phyloP scores from a whole-genome alignment of 768 basidiomycete species.

The Suillus decipiens region DNA sequence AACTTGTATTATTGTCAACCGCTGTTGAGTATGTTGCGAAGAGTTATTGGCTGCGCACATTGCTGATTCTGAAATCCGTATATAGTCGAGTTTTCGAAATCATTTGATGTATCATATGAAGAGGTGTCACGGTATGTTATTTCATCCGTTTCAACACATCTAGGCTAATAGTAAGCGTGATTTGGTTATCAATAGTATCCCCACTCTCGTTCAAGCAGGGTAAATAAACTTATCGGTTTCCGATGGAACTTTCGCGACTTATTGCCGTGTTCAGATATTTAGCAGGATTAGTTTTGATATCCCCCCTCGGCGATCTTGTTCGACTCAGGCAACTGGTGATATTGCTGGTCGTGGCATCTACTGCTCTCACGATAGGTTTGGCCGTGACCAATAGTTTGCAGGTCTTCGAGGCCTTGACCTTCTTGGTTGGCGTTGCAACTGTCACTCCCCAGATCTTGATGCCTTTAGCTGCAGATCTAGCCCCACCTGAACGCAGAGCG shows the following conservation, averaged over 20 bases:
- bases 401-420: slow-evolving; percentile 68
- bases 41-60: background rate
- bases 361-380: slow-evolving; percentile 68
- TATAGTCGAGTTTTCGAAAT: slow-evolving; percentile 37
- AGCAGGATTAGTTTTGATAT: slow-evolving; percentile 68
- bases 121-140: slow-evolving; percentile 34
- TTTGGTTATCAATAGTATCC: slow-evolving; percentile 44
- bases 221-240: slow-evolving; percentile 26
- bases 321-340: slow-evolving; percentile 74
- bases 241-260: background rate
- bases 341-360: slow-evolving; percentile 51
- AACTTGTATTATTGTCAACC: slow-evolving; percentile 88
- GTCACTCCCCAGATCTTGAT: slow-evolving; percentile 78
- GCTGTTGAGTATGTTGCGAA: slow-evolving; percentile 54
- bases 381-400: slow-evolving; percentile 58
- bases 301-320: slow-evolving; percentile 83
- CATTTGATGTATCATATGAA: slow-evolving; percentile 40
- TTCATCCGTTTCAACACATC: background rate
- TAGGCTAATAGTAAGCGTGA: slow-evolving; percentile 12
- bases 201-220: slow-evolving; percentile 71
- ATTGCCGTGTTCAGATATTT: slow-evolving; percentile 54
- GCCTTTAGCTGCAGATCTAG: slow-evolving; percentile 79
- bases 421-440: slow-evolving; percentile 68
- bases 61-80: slow-evolving; percentile 1
- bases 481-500: slow-evolving; percentile 70